Conservation (phyloP, 2,329 filamentous ascomycete genomes). For the Zalaria obscura region DNA sequence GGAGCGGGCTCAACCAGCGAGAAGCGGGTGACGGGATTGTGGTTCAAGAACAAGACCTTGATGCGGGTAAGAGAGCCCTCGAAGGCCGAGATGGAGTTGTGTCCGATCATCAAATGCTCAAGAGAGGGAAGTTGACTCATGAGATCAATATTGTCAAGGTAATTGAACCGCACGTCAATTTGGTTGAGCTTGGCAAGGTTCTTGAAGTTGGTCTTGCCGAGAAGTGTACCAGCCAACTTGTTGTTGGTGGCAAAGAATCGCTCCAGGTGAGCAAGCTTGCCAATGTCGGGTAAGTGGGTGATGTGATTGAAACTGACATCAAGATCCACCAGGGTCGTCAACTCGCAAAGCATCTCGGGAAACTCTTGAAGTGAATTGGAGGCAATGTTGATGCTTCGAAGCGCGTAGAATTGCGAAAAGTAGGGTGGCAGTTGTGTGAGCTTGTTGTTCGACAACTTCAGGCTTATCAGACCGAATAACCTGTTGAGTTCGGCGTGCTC, state of each 20-base stretch:
- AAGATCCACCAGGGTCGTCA: conserved; percentile 75
- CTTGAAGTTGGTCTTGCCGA: conserved; percentile 47
- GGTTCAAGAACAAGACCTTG: conserved; percentile 75
- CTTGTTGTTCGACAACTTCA: conserved; percentile 90
- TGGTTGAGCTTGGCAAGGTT: conserved; percentile 70
- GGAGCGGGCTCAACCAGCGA: conserved; percentile 65
- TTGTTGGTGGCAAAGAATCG: conserved; percentile 95
- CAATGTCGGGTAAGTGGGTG: conserved; percentile 62
- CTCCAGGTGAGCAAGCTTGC: conserved; percentile 65
- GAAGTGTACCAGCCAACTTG: conserved; percentile 61
- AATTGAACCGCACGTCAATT: conserved; percentile 88
- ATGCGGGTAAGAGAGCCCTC: conserved; percentile 77
- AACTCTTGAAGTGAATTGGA: conserved; percentile 85
- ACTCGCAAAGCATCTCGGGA: conserved; percentile 68
- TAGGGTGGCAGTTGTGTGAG: conserved; percentile 65
- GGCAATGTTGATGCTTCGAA: conserved; percentile 79
- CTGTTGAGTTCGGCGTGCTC: conserved; percentile 71
- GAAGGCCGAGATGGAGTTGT: conserved; percentile 86
- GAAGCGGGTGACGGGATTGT: conserved; percentile 90
- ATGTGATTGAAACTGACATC: conserved; percentile 97
- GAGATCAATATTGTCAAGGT: conserved; percentile 74
- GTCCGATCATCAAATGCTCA: conserved; percentile 77
- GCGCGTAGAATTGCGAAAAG: conserved; percentile 63
- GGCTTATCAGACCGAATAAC: conserved; percentile 63
- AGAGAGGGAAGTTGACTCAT: conserved; percentile 72